Evolutionary conservation across 2,329 filamentous ascomycete species (phyloP), one percentile per base, ranked within the genome.

Genomic region (Sporothrix dimorphospora): DNA sequence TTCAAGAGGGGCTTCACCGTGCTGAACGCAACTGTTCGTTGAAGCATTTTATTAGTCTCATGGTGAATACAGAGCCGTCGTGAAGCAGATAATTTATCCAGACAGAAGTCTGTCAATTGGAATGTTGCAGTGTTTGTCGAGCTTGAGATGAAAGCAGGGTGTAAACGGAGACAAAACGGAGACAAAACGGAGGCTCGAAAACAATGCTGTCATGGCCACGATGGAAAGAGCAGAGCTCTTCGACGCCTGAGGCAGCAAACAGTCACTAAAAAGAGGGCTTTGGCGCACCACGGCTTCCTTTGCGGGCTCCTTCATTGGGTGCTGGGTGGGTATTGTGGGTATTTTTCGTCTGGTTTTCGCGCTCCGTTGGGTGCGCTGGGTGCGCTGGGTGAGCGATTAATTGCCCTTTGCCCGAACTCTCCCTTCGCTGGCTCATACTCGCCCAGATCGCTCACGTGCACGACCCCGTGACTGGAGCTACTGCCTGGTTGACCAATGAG

Each of bases 401-500:
- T 67, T 71, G 71, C 72, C 75, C 65, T 72, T 72, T 70, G 71
- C 16, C 71, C 72, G 70, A 53, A 53, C 49, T 30, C 45, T 67
- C 21, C 42, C 42, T 34, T 49, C 6, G 59, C 59, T 6, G 12
- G 24, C 21, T 24, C 24, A 65, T 9, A 0, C 59, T 6, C 21
- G 24, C 21, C 51, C 24, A 65, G n/a, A 0, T 12, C 7, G 0
- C 14, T 70, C 75, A 76, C 74, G 72, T 76, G 75, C 14, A 0
- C 0, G 0, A 7, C 5, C 74, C n/a, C 72, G 73, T 74, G 75
- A 72, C 24, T 1, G 4, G 7, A 9, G 7, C 42, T 59, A 55
- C 19, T 67, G 68, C 73, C 75, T 72, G 69, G 49, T 69, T n/a
- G 72, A 71, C 76, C 76, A 76, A 76, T 76, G 74, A 76, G 73